Percentiles rank a stretch among this genome's conserved stretches.
These are phyloP conservation scores for Trichoderma asperellum DNA, from an alignment of 2,329 filamentous ascomycete species.

Conservation along the genomic window DNA sequence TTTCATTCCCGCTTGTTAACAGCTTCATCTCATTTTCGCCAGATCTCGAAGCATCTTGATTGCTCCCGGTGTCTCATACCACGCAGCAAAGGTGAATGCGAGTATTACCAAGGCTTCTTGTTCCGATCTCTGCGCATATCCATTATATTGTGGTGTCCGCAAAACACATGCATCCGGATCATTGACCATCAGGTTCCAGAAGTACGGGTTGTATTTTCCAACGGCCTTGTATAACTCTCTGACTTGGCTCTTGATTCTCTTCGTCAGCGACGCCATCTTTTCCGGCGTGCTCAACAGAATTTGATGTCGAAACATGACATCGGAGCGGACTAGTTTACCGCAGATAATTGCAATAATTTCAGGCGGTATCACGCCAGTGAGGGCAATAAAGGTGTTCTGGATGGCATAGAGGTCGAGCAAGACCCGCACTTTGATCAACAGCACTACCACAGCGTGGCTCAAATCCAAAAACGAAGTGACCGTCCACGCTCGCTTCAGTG, in stretches of 20 bases:
- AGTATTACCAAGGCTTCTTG: slow-evolving; percentile 33
- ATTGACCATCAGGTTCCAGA: slow-evolving; percentile 32
- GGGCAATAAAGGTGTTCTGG: slow-evolving; percentile 26
- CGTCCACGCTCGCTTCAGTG: not conserved
- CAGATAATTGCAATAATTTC: slow-evolving; percentile 35
- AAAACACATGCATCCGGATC: slow-evolving; percentile 1
- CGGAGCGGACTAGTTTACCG: slow-evolving; percentile 28
- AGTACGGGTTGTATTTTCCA: slow-evolving; percentile 30
- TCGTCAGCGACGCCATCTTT: slow-evolving; percentile 3
- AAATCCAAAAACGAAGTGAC: slow-evolving; percentile 23
- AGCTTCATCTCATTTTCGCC: not conserved
- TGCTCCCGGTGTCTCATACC: slow-evolving; percentile 32
- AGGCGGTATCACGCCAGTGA: slow-evolving; percentile 28
- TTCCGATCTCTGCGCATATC: slow-evolving; percentile 19
- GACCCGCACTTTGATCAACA: slow-evolving; percentile 35
- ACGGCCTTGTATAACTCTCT: slow-evolving; percentile 27
- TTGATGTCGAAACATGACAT: slow-evolving; percentile 12
- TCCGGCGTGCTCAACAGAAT: slow-evolving; percentile 20
- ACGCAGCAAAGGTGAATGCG: slow-evolving; percentile 28
- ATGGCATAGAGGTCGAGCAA: slow-evolving; percentile 34
- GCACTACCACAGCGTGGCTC: slow-evolving; percentile 29
- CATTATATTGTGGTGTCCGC: slow-evolving; percentile 4
- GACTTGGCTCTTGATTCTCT: slow-evolving; percentile 31
- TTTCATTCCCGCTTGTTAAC: not conserved
- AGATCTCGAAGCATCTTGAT: slow-evolving; percentile 23